These are phyloP conservation scores for Nyssa sinensis DNA, from an alignment of 148 eudicot species.

Conservation along the genomic window DNA sequence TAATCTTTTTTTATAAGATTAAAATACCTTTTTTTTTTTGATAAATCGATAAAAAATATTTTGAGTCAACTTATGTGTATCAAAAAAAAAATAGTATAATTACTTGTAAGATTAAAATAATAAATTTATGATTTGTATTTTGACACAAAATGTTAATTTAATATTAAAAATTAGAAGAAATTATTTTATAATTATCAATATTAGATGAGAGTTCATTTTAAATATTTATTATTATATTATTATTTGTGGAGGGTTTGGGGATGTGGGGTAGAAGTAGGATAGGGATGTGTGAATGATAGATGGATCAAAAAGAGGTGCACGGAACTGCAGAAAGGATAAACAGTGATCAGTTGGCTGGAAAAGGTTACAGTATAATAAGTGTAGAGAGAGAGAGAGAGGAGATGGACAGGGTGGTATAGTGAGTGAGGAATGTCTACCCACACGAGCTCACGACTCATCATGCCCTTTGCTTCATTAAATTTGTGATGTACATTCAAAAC, in stretches of 20 bases:
- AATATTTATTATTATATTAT: no score
- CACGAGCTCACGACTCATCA: constrained; percentile 25
- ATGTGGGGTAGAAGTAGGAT: background rate
- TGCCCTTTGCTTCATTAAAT: constrained; percentile 21
- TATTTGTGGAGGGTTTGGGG: background rate
- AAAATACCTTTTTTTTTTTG: no score
- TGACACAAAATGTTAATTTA: no score
- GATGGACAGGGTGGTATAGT: no score
- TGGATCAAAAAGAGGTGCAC: constrained; percentile 22
- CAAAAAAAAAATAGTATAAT: no score
- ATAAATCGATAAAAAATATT: no score
- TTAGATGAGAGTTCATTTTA: background rate
- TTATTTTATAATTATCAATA: no score
- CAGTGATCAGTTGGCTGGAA: background rate
- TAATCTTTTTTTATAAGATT: no score
- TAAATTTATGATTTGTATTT: no score
- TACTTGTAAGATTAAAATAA: no score
- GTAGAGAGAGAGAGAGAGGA: constrained; percentile 10
- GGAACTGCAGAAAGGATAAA: constrained; percentile 19
- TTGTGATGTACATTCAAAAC: constrained; percentile 34
- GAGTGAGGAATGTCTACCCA: constrained; percentile 36
- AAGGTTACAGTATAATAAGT: background rate
- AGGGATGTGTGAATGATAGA: constrained; percentile 18
- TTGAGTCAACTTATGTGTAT: no score
- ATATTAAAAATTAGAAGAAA: no score